Percentiles rank a stretch among this genome's conserved stretches.
phyloP scores from a whole-genome alignment of 805 yeast species.

The Limtongia smithiae region DNA sequence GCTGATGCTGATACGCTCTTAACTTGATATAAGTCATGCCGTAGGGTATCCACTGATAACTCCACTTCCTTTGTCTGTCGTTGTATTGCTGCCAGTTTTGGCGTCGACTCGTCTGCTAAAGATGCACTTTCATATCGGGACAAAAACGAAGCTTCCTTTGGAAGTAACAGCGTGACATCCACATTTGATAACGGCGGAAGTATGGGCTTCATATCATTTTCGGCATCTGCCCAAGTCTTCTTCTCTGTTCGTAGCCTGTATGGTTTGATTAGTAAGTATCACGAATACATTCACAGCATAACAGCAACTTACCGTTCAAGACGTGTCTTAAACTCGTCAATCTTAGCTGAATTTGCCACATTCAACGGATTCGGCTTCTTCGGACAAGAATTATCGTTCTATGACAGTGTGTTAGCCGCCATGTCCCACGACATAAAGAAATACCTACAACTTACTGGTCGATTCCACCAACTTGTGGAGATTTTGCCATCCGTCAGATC shows the following conservation, averaged over 20 bases:
- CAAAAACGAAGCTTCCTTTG: slow-evolving; percentile 22
- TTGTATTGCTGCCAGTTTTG: slow-evolving; percentile 18
- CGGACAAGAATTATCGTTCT: slow-evolving; percentile 29
- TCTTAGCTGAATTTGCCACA: slow-evolving; percentile 47
- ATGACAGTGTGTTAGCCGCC: slow-evolving; percentile 24
- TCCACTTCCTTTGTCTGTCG: slow-evolving; percentile 30
- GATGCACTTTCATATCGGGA: slow-evolving; percentile 47
- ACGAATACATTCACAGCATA: not conserved
- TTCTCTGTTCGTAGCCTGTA: slow-evolving; percentile 24
- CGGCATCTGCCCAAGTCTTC: slow-evolving; percentile 23
- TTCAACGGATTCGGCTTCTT: slow-evolving; percentile 58
- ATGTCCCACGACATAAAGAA: no score
- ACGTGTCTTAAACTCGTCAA: slow-evolving; percentile 47
- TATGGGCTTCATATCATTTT: slow-evolving; percentile 14
- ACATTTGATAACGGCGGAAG: slow-evolving; percentile 22
- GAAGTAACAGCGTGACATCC: slow-evolving; percentile 23
- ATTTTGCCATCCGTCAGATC: slow-evolving; percentile 59
- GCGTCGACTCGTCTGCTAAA: slow-evolving; percentile 34
- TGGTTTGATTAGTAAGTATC: no score
- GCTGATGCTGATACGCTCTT: slow-evolving; percentile 27
- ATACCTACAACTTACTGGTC: slow-evolving; percentile 36
- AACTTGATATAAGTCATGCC: slow-evolving; percentile 31
- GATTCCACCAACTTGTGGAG: slow-evolving; percentile 65
- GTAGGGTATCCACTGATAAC: slow-evolving; percentile 19
- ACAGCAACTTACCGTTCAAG: slow-evolving; percentile 35